These are phyloP conservation scores for Staphylotrichum tortipilum DNA, from an alignment of 495 filamentous ascomycete species.

Conservation along the genomic window DNA sequence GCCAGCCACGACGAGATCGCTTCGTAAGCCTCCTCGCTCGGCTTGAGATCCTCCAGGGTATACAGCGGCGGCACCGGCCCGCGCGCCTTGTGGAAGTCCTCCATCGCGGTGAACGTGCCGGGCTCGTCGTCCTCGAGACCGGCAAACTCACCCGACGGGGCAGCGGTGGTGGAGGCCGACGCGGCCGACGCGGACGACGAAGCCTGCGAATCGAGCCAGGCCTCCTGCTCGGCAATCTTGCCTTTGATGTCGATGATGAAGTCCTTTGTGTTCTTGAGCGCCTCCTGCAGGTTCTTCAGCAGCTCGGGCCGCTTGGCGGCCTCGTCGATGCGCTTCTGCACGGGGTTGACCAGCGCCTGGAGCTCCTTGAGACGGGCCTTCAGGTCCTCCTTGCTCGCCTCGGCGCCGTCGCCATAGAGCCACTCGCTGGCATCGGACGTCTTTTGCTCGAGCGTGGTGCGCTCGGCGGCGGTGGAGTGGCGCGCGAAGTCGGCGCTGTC, in stretches of 20 bases:
- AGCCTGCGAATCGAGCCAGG: conserved; percentile 38
- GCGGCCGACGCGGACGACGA: conserved; percentile 32
- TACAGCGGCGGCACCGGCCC: conserved; percentile 48
- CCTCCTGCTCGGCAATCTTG: conserved; percentile 39
- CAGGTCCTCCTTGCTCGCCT: conserved; percentile 62
- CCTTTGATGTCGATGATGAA: conserved; percentile 46
- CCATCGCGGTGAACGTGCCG: conserved; percentile 23
- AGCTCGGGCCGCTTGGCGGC: conserved; percentile 54
- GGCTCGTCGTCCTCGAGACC: conserved; percentile 52
- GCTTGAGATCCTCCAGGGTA: conserved; percentile 52
- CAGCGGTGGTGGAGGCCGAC: conserved; percentile 28
- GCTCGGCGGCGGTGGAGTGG: conserved; percentile 56
- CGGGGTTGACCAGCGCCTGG: conserved; percentile 59
- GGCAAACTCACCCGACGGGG: conserved; percentile 42
- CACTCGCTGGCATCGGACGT: conserved; percentile 68
- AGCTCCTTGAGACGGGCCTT: conserved; percentile 62
- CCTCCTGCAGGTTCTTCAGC: conserved; percentile 52
- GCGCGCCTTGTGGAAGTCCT: conserved; percentile 31
- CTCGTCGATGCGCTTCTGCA: conserved; percentile 61
- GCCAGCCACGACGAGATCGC: conserved; percentile 56
- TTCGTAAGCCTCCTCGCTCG: conserved; percentile 40
- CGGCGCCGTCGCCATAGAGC: conserved; percentile 78
- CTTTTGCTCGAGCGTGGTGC: conserved; percentile 53
- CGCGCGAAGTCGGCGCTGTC: conserved; percentile 64
- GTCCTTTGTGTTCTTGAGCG: conserved; percentile 46